These are phyloP conservation scores for Puccinia hordei DNA, from an alignment of 1,284 basidiomycete genomes.

Conservation along the genomic window DNA sequence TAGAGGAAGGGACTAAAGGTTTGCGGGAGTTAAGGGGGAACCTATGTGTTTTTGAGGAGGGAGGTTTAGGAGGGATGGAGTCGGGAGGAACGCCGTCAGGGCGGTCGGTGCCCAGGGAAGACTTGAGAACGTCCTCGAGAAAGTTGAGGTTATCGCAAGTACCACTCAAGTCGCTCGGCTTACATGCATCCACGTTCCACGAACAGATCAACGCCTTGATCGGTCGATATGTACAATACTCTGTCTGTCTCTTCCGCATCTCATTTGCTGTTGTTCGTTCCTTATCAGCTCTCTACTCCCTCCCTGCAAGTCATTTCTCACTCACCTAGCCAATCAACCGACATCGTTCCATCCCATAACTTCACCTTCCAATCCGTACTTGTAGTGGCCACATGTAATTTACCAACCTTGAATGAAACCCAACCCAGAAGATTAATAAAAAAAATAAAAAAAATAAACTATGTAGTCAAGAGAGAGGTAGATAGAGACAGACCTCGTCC, in stretches of 20 bases:
- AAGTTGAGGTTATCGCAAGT: constrained; percentile 71
- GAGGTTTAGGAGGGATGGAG: too few relatives aligned
- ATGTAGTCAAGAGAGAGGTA: constrained; percentile 60
- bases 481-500: constrained; percentile 30
- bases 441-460: constrained; percentile 65
- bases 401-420: constrained; percentile 68
- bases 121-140: constrained; percentile 70
- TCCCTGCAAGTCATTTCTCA: background rate
- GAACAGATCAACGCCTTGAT: constrained; percentile 80
- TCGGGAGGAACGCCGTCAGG: too few relatives aligned
- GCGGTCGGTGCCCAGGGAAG: constrained; percentile 60
- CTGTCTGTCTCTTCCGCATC: constrained; percentile 71
- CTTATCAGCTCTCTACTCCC: too few relatives aligned
- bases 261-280: constrained; percentile 76
- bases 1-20: constrained; percentile 33
- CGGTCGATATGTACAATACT: constrained; percentile 77
- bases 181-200: constrained; percentile 90
- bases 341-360: constrained; percentile 47
- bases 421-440: constrained; percentile 80
- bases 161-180: constrained; percentile 72
- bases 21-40: background rate
- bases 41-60: too few relatives aligned
- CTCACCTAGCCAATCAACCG: constrained; percentile 41
- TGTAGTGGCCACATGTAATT: constrained; percentile 45
- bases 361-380: constrained; percentile 48